Evolutionary conservation across 1,139 yeast species (phyloP).

Genomic region (Torulaspora globosa): DNA sequence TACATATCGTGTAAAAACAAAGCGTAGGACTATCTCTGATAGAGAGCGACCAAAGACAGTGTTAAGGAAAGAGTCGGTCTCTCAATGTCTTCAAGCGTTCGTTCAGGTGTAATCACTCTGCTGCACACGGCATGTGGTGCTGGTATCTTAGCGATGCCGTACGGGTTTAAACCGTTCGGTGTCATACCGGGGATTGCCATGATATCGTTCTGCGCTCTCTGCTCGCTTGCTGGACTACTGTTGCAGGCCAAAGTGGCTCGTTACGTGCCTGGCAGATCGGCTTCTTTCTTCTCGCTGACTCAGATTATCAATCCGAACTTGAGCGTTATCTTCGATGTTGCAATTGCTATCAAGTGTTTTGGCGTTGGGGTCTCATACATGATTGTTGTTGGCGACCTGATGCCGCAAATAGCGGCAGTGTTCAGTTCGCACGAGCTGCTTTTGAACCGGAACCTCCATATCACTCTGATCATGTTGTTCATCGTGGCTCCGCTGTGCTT

Average conservation of each 20-base stretch:
- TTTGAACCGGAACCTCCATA: constrained; percentile 58
- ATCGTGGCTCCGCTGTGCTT: constrained; percentile 61
- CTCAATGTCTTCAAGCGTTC: constrained; percentile 27
- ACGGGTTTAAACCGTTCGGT: constrained; percentile 86
- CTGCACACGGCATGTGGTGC: constrained; percentile 69
- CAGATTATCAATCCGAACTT: constrained; percentile 76
- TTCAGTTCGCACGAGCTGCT: constrained; percentile 38
- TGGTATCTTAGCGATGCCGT: constrained; percentile 91
- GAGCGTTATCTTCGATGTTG: constrained; percentile 78
- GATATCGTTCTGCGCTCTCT: constrained; percentile 48
- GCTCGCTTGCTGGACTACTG: constrained; percentile 30
- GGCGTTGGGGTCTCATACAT: constrained; percentile 76
- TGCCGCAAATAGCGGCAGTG: constrained; percentile 63
- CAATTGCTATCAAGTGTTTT: constrained; percentile 83
- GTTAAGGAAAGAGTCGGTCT: background rate
- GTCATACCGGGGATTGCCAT: constrained; percentile 62
- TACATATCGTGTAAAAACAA: background rate
- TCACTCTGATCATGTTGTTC: constrained; percentile 52
- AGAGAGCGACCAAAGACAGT: background rate
- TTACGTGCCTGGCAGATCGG: constrained; percentile 64
- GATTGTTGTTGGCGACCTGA: constrained; percentile 71
- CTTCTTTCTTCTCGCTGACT: constrained; percentile 80
- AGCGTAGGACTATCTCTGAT: background rate
- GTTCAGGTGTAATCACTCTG: constrained; percentile 48
- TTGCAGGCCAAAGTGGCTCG: constrained; percentile 37